Evolutionary conservation across 768 basidiomycete species (phyloP).

Genomic region (Galerina marginata): DNA sequence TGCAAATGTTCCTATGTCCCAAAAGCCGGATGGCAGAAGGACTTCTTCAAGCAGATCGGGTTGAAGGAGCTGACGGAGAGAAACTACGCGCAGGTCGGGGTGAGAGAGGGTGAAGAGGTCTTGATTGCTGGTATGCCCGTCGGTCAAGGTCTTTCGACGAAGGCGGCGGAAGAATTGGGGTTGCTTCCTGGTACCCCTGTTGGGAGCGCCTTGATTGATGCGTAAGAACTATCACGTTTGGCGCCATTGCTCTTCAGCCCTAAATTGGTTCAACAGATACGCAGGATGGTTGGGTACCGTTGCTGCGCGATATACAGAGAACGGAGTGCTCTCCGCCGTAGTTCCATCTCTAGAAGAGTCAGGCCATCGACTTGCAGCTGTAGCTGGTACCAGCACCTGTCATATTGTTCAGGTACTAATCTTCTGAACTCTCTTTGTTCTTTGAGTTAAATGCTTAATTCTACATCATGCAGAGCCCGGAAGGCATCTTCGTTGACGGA

Average conservation of each 20-base stretch:
- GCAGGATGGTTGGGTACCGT: conserved; percentile 98
- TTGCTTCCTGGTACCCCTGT: conserved; percentile 87
- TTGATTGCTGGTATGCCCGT: conserved; percentile 88
- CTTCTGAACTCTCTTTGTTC: background rate
- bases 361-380: conserved; percentile 82
- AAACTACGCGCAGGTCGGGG: conserved; percentile 78
- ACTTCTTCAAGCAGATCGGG: conserved; percentile 89
- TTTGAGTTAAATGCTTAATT: background rate
- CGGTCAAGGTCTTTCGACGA: conserved; percentile 77
- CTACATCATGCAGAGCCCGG: conserved; percentile 57
- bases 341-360: conserved; percentile 77
- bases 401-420: conserved; percentile 81
- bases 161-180: conserved; percentile 86
- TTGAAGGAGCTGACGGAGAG: conserved; percentile 70
- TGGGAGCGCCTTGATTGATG: conserved; percentile 95
- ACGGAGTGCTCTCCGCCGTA: conserved; percentile 53
- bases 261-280: conserved; percentile 51
- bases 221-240: conserved; percentile 51
- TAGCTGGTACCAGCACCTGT: conserved; percentile 97
- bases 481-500: conserved; percentile 87
- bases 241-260: background rate
- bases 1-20: conserved; percentile 96
- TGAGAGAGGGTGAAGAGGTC: conserved; percentile 60
- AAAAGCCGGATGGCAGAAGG: conserved; percentile 82
- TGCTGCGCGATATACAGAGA: conserved; percentile 70